These are phyloP conservation scores for Raphidocelis subcapitata DNA, from an alignment of 139 green algal species.

Conservation along the genomic window DNA sequence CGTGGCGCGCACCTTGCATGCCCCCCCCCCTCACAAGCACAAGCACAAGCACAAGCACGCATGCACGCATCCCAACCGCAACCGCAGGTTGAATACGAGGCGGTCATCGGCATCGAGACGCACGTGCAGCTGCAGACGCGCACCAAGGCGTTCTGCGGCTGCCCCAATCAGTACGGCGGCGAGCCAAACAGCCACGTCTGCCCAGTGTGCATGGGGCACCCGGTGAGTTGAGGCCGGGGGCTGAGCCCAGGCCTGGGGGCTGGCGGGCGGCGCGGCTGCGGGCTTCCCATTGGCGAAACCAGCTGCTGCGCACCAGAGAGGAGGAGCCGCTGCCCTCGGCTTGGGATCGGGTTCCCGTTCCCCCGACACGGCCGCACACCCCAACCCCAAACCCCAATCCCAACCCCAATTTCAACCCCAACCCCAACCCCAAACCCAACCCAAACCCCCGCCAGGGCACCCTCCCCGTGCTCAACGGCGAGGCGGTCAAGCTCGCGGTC, in stretches of 20 bases:
- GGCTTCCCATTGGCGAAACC: no score
- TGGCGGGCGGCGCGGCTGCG: no score
- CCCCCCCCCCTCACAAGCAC: no score
- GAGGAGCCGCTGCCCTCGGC: no score
- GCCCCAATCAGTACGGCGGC: slow-evolving; percentile 81
- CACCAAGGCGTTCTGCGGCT: slow-evolving; percentile 97
- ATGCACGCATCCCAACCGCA: no score
- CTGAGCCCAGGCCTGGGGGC: no score
- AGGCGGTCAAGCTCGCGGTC: slow-evolving; percentile 73
- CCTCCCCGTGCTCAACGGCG: slow-evolving; percentile 80
- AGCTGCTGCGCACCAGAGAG: no score
- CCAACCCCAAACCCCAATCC: neutral
- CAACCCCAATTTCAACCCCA: neutral
- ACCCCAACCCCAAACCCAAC: neutral
- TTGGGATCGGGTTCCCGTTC: no score
- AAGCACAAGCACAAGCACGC: no score
- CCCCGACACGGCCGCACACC: neutral
- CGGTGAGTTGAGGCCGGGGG: slow-evolving; percentile 43
- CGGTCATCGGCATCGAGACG: slow-evolving; percentile 97
- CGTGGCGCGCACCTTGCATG: no score
- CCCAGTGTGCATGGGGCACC: slow-evolving; percentile 94
- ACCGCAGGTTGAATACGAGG: slow-evolving; percentile 78
- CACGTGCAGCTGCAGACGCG: slow-evolving; percentile 94
- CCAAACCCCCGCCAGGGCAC: slow-evolving; percentile 61
- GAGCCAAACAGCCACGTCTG: slow-evolving; percentile 92